Conservation (phyloP, 306 rosid genomes). For the Fragaria iinumae region DNA sequence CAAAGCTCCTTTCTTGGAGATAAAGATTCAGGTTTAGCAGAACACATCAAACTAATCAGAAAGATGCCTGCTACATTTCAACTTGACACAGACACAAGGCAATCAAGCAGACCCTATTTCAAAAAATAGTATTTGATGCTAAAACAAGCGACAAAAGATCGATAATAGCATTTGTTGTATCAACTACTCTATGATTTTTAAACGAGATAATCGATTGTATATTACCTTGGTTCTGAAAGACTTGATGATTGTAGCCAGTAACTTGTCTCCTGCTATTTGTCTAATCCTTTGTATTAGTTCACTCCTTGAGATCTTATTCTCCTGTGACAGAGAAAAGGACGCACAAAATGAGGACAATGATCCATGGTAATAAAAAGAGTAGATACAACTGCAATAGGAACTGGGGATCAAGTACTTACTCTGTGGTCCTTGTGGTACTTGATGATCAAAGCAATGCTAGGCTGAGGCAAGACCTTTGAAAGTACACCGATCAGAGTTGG, state of each 20-base stretch:
- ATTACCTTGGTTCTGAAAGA: slow-evolving; percentile 60
- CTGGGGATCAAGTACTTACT: slow-evolving; percentile 36
- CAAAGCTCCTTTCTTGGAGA: neutral
- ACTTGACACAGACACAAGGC: neutral
- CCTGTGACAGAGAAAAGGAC: slow-evolving; percentile 40
- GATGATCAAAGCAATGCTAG: slow-evolving; percentile 39
- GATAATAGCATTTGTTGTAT: neutral
- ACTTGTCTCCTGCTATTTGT: slow-evolving; percentile 64
- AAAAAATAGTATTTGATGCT: neutral
- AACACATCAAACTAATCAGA: neutral
- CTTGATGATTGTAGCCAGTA: slow-evolving; percentile 56
- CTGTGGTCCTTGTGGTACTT: slow-evolving; percentile 51
- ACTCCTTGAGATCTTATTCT: slow-evolving; percentile 49
- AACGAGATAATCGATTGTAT: neutral
- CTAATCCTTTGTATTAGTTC: slow-evolving; percentile 61
- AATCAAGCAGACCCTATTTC: neutral
- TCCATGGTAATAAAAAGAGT: neutral
- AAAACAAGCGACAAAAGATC: neutral
- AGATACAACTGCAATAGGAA: neutral
- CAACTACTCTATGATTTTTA: neutral
- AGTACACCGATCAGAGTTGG: slow-evolving; percentile 58
- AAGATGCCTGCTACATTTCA: neutral
- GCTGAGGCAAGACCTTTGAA: slow-evolving; percentile 50
- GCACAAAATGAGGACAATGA: neutral
- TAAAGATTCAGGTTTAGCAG: neutral